phyloP scores from a whole-genome alignment of 257 asterid genomes.

The Gentiana straminea region DNA sequence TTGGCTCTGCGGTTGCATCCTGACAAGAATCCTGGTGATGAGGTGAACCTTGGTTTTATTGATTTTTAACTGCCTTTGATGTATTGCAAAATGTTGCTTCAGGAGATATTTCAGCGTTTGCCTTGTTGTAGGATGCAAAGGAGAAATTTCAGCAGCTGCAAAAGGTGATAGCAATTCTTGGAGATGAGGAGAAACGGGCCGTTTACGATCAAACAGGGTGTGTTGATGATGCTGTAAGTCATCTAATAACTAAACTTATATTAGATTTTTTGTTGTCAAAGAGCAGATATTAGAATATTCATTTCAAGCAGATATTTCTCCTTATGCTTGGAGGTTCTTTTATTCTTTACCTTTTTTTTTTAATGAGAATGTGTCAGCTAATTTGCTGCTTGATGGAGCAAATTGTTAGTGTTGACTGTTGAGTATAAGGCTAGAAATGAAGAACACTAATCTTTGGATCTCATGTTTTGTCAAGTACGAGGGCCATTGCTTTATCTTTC shows the following conservation, averaged over 20 bases:
- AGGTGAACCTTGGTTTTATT: slow-evolving; percentile 30
- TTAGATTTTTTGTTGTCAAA: slow-evolving; percentile 6
- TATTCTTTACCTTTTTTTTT: too few relatives aligned
- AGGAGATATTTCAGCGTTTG: neutral
- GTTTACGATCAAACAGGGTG: slow-evolving; percentile 94
- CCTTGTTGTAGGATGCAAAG: slow-evolving; percentile 64
- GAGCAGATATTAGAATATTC: too few relatives aligned
- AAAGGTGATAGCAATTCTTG: slow-evolving; percentile 80
- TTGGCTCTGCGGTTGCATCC: slow-evolving; percentile 86
- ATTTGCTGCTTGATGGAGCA: too few relatives aligned
- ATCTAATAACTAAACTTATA: neutral
- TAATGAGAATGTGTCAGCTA: too few relatives aligned
- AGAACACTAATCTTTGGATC: too few relatives aligned
- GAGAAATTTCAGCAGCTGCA: slow-evolving; percentile 96
- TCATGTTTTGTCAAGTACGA: too few relatives aligned
- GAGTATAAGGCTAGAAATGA: too few relatives aligned
- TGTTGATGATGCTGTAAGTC: slow-evolving; percentile 91
- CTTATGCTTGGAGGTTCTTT: too few relatives aligned
- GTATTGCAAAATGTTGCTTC: too few relatives aligned
- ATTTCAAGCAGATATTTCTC: too few relatives aligned
- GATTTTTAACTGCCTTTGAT: neutral
- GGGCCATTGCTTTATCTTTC: too few relatives aligned
- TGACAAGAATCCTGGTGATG: slow-evolving; percentile 81
- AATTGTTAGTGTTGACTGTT: too few relatives aligned
- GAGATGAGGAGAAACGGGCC: slow-evolving; percentile 88